Base-by-base conservation (phyloP, 805 yeast genomes). In the Cyberlindnera maritima region DNA sequence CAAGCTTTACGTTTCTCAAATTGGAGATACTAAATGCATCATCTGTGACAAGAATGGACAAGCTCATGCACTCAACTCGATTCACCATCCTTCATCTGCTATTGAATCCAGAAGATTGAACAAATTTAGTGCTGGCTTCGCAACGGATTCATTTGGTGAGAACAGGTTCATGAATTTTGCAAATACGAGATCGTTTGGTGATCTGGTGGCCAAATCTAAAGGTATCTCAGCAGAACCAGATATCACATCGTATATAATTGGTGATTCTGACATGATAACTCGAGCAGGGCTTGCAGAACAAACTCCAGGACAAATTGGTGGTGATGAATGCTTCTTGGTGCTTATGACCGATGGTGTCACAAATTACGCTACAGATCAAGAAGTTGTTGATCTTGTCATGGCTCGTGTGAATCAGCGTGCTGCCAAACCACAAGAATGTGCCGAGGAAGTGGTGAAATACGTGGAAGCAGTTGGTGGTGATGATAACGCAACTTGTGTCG, bases 221-320 rank as follows among this genome's bases (percentile, higher is more conserved):
- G 99, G 99, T 0, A 81, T 94, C 1, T 75, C 91, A 0, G 88
- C 97, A 13, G 98, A 94, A 67, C 99, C 99, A 0, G 97, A 94
- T 52, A 73, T 94, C 40, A 70, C 74, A 17, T 85, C 86, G 46
- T 79, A 71, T 53, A 61, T 86, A 11, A 74, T 90, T 23, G 96
- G 96, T 0, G 83, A 82, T 64, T 56, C 79, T 3, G 44, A 54
- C 43, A 60, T 66, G 56, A 56, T 87, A 13, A 60, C 53, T 1
- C 52, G 56, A 20, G 43, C 47, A 17, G 54, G 56, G 9, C 37
- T 60, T 2, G 43, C 44, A 2, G 41, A 47, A 11, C 46, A 54
- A 43, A 65, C 68, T 0, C 53, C 65, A 1, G 65, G 63, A 14
- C 49, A 49, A 8, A 57, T 47, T 14, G 96, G 96, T 2, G 96